Evolutionary conservation across 257 asterid species (phyloP).

Genomic region (Salvia hispanica): DNA sequence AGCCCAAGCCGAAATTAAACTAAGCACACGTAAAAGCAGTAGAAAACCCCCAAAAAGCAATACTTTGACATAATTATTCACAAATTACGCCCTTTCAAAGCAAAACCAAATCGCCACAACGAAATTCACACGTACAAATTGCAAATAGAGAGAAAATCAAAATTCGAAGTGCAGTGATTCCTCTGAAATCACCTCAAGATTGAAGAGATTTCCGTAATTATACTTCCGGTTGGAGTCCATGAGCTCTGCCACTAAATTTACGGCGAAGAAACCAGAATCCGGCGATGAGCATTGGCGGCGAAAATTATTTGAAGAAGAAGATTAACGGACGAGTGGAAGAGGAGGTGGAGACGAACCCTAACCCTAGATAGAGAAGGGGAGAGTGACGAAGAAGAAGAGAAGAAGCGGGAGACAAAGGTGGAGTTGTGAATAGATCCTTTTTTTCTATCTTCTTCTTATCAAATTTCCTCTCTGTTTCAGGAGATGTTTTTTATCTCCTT

Average conservation of each 20-base stretch:
- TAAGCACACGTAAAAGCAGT: slow-evolving; percentile 21
- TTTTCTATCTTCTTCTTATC: neutral
- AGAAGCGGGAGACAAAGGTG: slow-evolving; percentile 51
- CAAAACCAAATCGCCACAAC: slow-evolving; percentile 32
- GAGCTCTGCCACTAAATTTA: slow-evolving; percentile 35
- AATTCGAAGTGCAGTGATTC: slow-evolving; percentile 17
- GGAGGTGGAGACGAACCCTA: slow-evolving; percentile 47
- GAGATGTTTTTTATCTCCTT: no score
- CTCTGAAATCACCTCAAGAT: slow-evolving; percentile 76
- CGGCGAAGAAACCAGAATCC: slow-evolving; percentile 37
- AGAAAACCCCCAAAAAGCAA: neutral
- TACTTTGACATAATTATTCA: slow-evolving; percentile 11
- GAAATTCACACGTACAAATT: slow-evolving; percentile 30
- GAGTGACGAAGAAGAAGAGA: slow-evolving; percentile 45
- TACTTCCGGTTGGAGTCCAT: slow-evolving; percentile 78
- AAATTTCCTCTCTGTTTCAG: no score
- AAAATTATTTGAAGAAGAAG: slow-evolving; percentile 22
- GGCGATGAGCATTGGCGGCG: slow-evolving; percentile 62
- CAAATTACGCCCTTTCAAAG: slow-evolving; percentile 23
- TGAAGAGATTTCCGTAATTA: slow-evolving; percentile 79
- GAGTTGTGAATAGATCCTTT: slow-evolving; percentile 53
- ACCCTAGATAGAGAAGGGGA: slow-evolving; percentile 53
- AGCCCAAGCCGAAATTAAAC: slow-evolving; percentile 24
- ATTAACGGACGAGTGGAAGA: slow-evolving; percentile 22
- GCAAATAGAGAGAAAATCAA: slow-evolving; percentile 24